Base-by-base conservation (phyloP, 202 grass and related monocot species). In the Thinopyrum obtusiflorum region DNA sequence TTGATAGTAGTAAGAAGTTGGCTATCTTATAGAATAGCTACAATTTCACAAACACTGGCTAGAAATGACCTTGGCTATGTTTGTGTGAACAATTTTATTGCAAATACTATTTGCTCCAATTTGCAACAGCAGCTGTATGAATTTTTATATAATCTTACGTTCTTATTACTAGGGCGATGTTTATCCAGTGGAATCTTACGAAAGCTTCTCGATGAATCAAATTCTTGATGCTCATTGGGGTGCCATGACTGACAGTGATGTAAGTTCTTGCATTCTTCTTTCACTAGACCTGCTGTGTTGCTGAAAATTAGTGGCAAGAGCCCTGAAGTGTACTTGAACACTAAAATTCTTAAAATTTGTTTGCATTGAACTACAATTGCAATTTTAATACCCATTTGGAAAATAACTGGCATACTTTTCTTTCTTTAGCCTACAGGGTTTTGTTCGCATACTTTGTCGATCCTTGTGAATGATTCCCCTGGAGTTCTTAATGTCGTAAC, bases 141-240 rank as follows among this genome's bases (percentile, higher is more conserved):
- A 40, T 7, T 61, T 69, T 78, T 71, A 76, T 63, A 29, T 20
- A 37, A 57, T 75, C 18, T 46, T 31, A 53, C 24, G 7, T 10
- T 40, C 29, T 82, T 88, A 75, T 75, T 26, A 33, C 15, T 47
- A 94, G 93, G 93, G 93, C 14, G 93, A 94, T 80, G 93, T 94
- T 47, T 94, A 92, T 82, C 93, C 93, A 70, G 85, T 94, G 86
- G 93, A 94, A 84, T 68, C 90, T 27, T 92, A 84, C 79, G 90
- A 94, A 39, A 82, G 46, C 39, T 88, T 81, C 26, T 77, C 77
- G 2, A 65, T 79, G 33, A 88, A 85, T 92, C 93, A 84, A 90
- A 74, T 94, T 92, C 88, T 94, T 57, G 93, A 92, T 90, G 93
- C 93, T 80, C 90, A 94, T 70, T 94, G 93, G 93, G 93, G 93